A percentile compares a stretch with the other conserved stretches of the same genome.
Conservation (phyloP, 768 basidiomycete genomes). For the Hemileccinum rubropunctum region DNA sequence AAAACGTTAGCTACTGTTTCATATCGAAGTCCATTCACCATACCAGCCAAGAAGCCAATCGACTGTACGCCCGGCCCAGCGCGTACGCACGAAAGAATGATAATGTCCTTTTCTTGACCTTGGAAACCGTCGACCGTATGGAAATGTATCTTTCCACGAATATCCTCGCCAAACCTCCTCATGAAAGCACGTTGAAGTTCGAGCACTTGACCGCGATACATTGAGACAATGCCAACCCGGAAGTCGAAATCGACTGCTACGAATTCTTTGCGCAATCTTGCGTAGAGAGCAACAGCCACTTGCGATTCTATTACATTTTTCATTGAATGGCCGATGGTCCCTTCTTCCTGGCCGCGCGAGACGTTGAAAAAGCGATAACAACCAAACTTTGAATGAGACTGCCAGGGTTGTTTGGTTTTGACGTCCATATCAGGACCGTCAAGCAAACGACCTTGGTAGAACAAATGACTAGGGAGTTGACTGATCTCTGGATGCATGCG, state of each 20-base stretch:
- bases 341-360: constrained; percentile 56
- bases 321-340: constrained; percentile 59
- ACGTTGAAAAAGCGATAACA: constrained; percentile 91
- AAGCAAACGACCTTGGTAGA: constrained; percentile 75
- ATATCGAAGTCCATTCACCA: constrained; percentile 3
- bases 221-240: constrained; percentile 75
- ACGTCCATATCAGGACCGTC: constrained; percentile 88
- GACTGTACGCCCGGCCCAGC: constrained; percentile 80
- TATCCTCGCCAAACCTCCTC: constrained; percentile 64
- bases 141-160: constrained; percentile 79
- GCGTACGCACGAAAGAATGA: constrained; percentile 95
- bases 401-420: constrained; percentile 88
- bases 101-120: constrained; percentile 97
- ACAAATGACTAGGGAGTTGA: constrained; percentile 79
- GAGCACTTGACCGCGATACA: constrained; percentile 88
- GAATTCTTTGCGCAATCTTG: constrained; percentile 65
- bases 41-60: constrained; percentile 88
- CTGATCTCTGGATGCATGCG: constrained; percentile 99
- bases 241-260: constrained; percentile 50
- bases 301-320: constrained; percentile 73
- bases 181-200: constrained; percentile 73
- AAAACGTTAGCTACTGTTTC: constrained; percentile 1
- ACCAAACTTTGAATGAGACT: constrained; percentile 70
- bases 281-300: constrained; percentile 75
- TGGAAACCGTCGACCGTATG: constrained; percentile 99